Percentiles rank a stretch among this genome's conserved stretches.
Conservation (phyloP, 805 yeast genomes). For the Saturnispora diversa region DNA sequence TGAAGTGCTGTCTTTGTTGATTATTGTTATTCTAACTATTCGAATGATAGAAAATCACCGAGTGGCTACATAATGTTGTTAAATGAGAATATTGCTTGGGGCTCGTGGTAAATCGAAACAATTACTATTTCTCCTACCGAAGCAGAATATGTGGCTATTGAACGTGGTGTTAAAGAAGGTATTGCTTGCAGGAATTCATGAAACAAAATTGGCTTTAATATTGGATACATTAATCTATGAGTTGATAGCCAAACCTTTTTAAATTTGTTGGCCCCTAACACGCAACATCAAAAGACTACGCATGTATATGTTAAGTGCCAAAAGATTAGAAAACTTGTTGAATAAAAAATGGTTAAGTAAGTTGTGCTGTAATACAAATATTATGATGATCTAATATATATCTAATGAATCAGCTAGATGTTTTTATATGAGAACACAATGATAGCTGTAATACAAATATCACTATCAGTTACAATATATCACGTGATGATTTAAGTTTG, state of each 20-base stretch:
- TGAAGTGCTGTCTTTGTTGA: conserved; percentile 2
- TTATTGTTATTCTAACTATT: conserved; percentile 3
- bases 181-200: not conserved
- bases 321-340: conserved; percentile 2
- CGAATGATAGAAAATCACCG: conserved; percentile 3
- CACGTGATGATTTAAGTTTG: too few species aligned
- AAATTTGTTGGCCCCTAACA: not conserved
- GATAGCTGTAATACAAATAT: too few species aligned
- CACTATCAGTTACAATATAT: too few species aligned
- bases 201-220: not conserved
- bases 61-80: conserved; percentile 4
- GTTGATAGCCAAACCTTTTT: not conserved
- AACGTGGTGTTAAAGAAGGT: not conserved
- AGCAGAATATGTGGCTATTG: conserved; percentile 3
- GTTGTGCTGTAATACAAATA: too few species aligned
- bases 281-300: conserved; percentile 5
- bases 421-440: too few species aligned
- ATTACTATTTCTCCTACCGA: conserved; percentile 9
- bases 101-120: conserved; percentile 1
- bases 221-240: not conserved
- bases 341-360: not conserved
- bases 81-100: conserved; percentile 4
- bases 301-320: conserved; percentile 7
- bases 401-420: too few species aligned
- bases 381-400: too few species aligned